Base-by-base conservation (phyloP, 805 yeast genomes). In the Pichia deserticola region DNA sequence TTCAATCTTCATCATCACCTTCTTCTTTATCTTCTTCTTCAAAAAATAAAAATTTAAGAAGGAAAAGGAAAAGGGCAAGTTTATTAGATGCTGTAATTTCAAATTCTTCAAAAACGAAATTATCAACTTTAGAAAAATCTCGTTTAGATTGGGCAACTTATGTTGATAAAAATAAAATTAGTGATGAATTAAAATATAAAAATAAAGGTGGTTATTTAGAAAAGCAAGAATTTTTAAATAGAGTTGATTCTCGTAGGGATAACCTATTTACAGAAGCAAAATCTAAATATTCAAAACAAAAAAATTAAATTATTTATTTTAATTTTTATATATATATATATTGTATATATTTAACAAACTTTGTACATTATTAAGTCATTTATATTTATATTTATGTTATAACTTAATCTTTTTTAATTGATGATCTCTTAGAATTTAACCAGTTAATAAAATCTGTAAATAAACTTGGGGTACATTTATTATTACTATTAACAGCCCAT, bases 121-220 rank as follows among this genome's bases (percentile, higher is more conserved):
- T 93, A 53, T 86, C 95, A 28, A 93, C 99, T 0, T 71, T 93
- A 55, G 98, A 93, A 63, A 93, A 93, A 67, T 86, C 96, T 1
- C 74, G 95, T 54, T 73, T 93, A 45, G 99, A 93, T 67, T 93
- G 98, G 96, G 95, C 95, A 1, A 80, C 86, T 43, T 89, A 86
- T 68, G 97, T 93, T 33, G 97, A 92, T 67, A 77, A 85, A 55
- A 82, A 83, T 55, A 89, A 89, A 49, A 82, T 93, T 43, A 75
- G 78, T 47, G 97, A 88, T 56, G 99, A 93, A 54, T 76, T 93
- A 61, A 76, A 75, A 44, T 75, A 78, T 50, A 85, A 84, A 61
- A 90, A 89, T 63, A 90, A 86, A 71, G 93, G 83, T 47, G 99
- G 99, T 8, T 93, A 83, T 67, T 70, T 93, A 60, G 96, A 88